These are phyloP conservation scores for Mycosphaerella arachidis DNA, from an alignment of 2,329 filamentous ascomycete species.

Conservation along the genomic window DNA sequence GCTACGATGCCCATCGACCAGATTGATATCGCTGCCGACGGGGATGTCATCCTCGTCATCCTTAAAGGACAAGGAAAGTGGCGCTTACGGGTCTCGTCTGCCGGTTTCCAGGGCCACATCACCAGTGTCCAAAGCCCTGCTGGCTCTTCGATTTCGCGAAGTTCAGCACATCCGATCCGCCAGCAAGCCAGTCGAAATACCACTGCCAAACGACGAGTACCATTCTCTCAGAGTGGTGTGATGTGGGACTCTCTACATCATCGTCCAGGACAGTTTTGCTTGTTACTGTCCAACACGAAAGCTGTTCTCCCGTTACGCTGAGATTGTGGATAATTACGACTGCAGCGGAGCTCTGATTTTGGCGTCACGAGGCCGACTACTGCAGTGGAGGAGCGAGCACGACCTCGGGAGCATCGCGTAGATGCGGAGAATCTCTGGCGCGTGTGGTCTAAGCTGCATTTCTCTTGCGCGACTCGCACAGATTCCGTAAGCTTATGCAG, in stretches of 20 bases:
- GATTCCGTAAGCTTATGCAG: no score
- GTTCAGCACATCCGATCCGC: neutral
- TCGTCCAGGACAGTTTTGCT: no score
- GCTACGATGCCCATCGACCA: neutral
- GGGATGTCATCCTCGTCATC: neutral
- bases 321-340: neutral
- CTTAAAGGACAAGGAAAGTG: neutral
- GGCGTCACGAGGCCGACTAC: neutral
- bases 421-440: no score
- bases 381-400: neutral
- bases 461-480: no score
- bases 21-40: neutral
- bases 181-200: neutral
- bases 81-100: neutral
- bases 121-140: conserved; percentile 1
- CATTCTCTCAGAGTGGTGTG: neutral
- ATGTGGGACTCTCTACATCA: neutral
- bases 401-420: no score
- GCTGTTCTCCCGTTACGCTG: neutral
- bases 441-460: no score
- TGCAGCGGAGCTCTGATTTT: neutral
- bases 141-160: neutral
- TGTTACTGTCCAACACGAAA: no score
- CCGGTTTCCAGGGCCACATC: neutral
- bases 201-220: neutral